Conservation (phyloP, 805 yeast genomes). For the Candida ascalaphidarum region DNA sequence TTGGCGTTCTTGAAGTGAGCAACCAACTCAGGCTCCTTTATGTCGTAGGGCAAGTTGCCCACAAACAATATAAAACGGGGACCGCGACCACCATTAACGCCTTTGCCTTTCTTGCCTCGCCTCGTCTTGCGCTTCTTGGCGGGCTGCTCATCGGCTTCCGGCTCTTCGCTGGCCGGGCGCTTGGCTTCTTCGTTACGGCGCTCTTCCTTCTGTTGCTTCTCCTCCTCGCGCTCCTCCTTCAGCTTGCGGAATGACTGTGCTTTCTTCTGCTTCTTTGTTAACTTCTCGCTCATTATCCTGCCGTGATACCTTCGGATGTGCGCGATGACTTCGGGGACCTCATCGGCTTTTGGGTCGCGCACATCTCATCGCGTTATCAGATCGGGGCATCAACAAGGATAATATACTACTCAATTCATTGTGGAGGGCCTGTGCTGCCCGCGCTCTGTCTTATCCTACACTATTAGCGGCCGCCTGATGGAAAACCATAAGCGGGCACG, state of each 20-base stretch:
- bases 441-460: too few species aligned
- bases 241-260: conserved; percentile 49
- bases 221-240: conserved; percentile 23
- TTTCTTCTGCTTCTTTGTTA: conserved; percentile 60
- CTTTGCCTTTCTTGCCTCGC: conserved; percentile 68
- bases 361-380: too few species aligned
- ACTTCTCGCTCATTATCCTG: conserved; percentile 23
- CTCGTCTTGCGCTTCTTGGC: conserved; percentile 68
- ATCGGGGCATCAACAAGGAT: too few species aligned
- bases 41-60: conserved; percentile 79
- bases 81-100: conserved; percentile 37
- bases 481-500: too few species aligned
- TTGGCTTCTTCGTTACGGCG: conserved; percentile 9
- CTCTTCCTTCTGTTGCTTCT: conserved; percentile 16
- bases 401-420: too few species aligned
- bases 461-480: too few species aligned
- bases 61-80: conserved; percentile 78
- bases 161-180: conserved; percentile 6
- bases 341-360: too few species aligned
- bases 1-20: conserved; percentile 65
- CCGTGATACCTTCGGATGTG: too few species aligned
- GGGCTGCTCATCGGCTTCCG: conserved; percentile 12
- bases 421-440: too few species aligned
- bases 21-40: conserved; percentile 51
- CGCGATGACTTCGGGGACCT: too few species aligned